These are phyloP conservation scores for Blumeria graminis DNA, from an alignment of 2,329 filamentous ascomycete genomes.

Conservation along the genomic window DNA sequence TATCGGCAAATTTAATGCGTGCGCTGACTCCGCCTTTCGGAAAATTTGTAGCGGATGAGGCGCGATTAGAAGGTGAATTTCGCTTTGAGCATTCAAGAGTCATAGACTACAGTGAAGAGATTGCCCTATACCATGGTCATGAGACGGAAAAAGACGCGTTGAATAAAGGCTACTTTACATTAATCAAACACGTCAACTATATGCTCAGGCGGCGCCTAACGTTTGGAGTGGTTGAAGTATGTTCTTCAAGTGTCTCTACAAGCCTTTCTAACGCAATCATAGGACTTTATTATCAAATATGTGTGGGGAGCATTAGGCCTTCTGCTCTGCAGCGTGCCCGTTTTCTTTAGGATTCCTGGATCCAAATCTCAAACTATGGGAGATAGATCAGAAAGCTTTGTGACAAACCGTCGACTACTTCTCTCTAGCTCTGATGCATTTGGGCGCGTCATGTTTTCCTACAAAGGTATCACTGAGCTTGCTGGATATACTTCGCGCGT, in stretches of 20 bases:
- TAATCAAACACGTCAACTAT: constrained; percentile 96
- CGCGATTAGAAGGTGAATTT: constrained; percentile 83
- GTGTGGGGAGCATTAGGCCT: constrained; percentile 92
- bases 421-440: constrained; percentile 89
- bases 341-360: constrained; percentile 82
- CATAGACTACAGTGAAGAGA: constrained; percentile 89
- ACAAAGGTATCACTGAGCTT: constrained; percentile 89
- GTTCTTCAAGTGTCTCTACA: not conserved
- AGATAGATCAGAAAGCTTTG: constrained; percentile 52
- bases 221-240: constrained; percentile 80
- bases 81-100: constrained; percentile 81
- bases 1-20: constrained; percentile 78
- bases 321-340: constrained; percentile 76
- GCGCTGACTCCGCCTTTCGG: constrained; percentile 88
- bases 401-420: constrained; percentile 81
- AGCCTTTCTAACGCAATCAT: not conserved
- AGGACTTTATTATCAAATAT: constrained; percentile 95
- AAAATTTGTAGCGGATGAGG: constrained; percentile 92
- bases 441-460: constrained; percentile 89
- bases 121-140: constrained; percentile 78
- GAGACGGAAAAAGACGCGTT: constrained; percentile 87
- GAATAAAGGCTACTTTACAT: constrained; percentile 94
- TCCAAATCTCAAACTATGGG: constrained; percentile 33
- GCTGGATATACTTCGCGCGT: constrained; percentile 90
- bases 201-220: constrained; percentile 79